A percentile compares a stretch with the other conserved stretches of the same genome.
Conservation (phyloP, 1,139 yeast species). For the Neolecta irregularis region DNA sequence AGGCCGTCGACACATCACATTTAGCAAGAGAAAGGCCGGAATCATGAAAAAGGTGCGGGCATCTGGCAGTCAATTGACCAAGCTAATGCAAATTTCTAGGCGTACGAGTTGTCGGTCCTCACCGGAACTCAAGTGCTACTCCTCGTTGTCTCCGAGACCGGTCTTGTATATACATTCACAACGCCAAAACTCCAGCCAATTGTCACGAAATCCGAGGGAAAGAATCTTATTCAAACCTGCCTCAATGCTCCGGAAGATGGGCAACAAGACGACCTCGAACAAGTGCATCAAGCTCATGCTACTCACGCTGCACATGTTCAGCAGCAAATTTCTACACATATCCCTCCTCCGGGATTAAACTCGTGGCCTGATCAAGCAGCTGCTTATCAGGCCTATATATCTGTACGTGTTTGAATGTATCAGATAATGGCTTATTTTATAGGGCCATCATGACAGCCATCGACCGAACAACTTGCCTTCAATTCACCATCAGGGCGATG, state of each 20-base stretch:
- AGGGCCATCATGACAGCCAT: no score
- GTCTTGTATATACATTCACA: constrained; percentile 94
- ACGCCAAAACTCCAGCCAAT: constrained; percentile 96
- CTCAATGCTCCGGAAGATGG: constrained; percentile 68
- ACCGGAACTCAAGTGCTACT: constrained; percentile 93
- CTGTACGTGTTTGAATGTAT: no score
- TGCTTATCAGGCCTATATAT: constrained; percentile 19
- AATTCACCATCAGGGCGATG: no score
- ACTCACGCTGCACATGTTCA: constrained; percentile 15
- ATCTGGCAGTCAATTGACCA: neutral
- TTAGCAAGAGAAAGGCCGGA: constrained; percentile 94
- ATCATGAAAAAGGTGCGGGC: constrained; percentile 59
- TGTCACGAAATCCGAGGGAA: constrained; percentile 93
- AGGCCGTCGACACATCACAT: constrained; percentile 92
- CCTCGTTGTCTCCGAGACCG: constrained; percentile 91
- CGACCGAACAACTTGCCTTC: no score
- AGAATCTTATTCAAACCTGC: constrained; percentile 91
- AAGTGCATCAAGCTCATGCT: constrained; percentile 11
- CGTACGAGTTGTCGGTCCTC: constrained; percentile 84
- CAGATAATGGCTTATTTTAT: no score
- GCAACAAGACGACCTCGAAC: constrained; percentile 15
- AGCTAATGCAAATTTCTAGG: constrained; percentile 24
- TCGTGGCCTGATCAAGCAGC: constrained; percentile 22
- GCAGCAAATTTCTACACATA: constrained; percentile 9
- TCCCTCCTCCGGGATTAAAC: constrained; percentile 14